Base-by-base conservation (phyloP, 2,329 filamentous ascomycete genomes). In the Pseudopithomyces chartarum region DNA sequence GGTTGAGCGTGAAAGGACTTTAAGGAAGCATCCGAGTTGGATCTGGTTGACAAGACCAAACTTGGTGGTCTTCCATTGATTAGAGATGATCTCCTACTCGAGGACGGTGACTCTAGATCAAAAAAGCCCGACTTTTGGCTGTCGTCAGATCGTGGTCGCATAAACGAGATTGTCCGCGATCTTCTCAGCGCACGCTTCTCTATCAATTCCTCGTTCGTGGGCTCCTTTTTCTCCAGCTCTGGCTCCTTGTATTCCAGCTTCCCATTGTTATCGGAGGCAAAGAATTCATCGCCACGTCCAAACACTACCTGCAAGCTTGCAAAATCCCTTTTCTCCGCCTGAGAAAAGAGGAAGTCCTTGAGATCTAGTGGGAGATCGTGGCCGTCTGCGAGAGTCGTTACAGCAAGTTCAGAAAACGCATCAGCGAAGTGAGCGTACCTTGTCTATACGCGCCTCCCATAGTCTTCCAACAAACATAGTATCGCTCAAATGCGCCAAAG, bases 391-490 rank as follows among this genome's bases (percentile, higher is more conserved):
- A 1, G 19, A 10, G 13, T 23, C 1, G 26, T 57, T 15, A 54
- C 33, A 29, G 12, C 62, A 22, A 56, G 45, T 32, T 3, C 10
- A 1, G 2, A 17, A n/a, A 3, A 17, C 20, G 19, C 33, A 6
- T 32, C 10, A 44, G n/a, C 29, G 19, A 1, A 4, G 26, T 51
- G 26, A 49, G 23, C 61, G 33, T 54, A 76, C 74, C 74, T 71
- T 77, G 75, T 44, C 63, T 66, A 48, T 70, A 76, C 26, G 71
- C 62, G 7, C 75, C 75, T 17, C 62, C 60, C 38, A 61, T 64
- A 17, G 69, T 76, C 55, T 70, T 75, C 75, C 74, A 78, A 52
- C 74, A 77, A 7, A 78, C 64, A 46, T 76, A 78, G 52, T 77
- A 77, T 44, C 73, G 63, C 42, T 76, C 75, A 36, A 78, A 78